These are phyloP conservation scores for Candida alai DNA, from an alignment of 805 yeast genomes.

Conservation along the genomic window DNA sequence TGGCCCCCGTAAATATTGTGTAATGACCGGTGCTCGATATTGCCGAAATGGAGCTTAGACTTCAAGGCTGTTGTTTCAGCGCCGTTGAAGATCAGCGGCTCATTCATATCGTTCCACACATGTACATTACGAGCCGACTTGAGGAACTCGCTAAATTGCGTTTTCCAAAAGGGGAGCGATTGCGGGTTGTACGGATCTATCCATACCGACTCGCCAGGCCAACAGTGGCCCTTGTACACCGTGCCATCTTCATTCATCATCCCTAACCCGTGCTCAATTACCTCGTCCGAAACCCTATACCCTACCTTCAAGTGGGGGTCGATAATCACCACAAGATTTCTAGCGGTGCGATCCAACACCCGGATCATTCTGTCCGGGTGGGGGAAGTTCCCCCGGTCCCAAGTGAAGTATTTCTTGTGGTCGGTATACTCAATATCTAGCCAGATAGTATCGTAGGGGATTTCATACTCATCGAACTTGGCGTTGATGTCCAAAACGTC, in stretches of 20 bases:
- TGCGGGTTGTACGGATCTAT: conserved; percentile 75
- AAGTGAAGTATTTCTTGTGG: conserved; percentile 82
- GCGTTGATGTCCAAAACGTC: conserved; percentile 75
- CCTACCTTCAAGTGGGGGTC: conserved; percentile 87
- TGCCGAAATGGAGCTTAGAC: conserved; percentile 72
- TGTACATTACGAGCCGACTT: conserved; percentile 63
- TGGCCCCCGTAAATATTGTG: conserved; percentile 84
- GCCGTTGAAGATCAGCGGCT: conserved; percentile 92
- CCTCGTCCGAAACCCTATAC: conserved; percentile 58
- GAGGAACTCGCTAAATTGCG: conserved; percentile 44
- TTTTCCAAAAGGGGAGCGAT: conserved; percentile 58
- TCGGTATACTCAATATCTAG: conserved; percentile 91
- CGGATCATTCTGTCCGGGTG: conserved; percentile 66
- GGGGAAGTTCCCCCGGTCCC: conserved; percentile 75
- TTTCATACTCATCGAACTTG: conserved; percentile 64
- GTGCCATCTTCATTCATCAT: conserved; percentile 45
- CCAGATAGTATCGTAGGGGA: conserved; percentile 94
- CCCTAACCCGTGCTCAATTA: conserved; percentile 41
- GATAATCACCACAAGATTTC: conserved; percentile 78
- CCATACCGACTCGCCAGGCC: conserved; percentile 98
- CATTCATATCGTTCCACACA: conserved; percentile 98
- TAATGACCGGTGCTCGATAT: conserved; percentile 86
- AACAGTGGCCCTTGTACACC: conserved; percentile 80
- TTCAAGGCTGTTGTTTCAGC: conserved; percentile 91
- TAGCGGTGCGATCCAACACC: conserved; percentile 63